phyloP scores from a whole-genome alignment of 345 rosid species.

The Mangifera indica region DNA sequence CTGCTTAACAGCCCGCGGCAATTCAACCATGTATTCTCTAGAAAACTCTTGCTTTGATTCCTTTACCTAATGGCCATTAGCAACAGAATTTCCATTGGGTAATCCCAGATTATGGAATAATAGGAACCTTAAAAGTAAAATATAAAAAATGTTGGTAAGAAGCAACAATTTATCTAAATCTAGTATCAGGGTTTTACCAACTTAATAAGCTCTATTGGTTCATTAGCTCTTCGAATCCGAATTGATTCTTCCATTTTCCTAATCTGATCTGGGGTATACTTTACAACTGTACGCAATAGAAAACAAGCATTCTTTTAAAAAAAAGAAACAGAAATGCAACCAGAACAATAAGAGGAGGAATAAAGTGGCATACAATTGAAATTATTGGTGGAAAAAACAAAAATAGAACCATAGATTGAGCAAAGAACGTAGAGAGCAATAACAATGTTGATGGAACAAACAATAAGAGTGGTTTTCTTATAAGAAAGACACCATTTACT shows the following conservation, averaged over 20 bases:
- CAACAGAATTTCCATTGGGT: conserved; percentile 10
- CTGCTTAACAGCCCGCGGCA: conserved; percentile 53
- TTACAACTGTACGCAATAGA: conserved; percentile 45
- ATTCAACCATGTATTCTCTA: conserved; percentile 38
- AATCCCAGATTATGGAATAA: not conserved
- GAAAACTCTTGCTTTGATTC: conserved; percentile 46
- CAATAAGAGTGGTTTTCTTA: conserved; percentile 70
- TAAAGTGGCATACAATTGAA: conserved; percentile 26
- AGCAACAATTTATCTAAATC: not conserved
- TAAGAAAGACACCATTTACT: conserved; percentile 59
- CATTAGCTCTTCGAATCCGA: conserved; percentile 74
- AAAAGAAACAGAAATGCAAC: not conserved
- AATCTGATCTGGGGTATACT: conserved; percentile 80
- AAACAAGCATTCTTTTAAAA: not conserved
- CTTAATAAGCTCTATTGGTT: conserved; percentile 58
- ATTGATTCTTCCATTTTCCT: conserved; percentile 83
- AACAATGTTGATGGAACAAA: conserved; percentile 87
- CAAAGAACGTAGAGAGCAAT: conserved; percentile 89
- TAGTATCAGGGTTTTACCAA: conserved; percentile 42
- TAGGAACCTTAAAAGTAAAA: not conserved
- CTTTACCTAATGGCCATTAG: conserved; percentile 49
- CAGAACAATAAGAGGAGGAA: not conserved
- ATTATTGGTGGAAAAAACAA: conserved; percentile 54
- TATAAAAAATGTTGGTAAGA: not conserved
- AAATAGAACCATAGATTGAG: conserved; percentile 75